Percentiles rank a stretch among this genome's conserved stretches.
Conservation (phyloP, 306 rosid species). For the Vicia sativa region DNA sequence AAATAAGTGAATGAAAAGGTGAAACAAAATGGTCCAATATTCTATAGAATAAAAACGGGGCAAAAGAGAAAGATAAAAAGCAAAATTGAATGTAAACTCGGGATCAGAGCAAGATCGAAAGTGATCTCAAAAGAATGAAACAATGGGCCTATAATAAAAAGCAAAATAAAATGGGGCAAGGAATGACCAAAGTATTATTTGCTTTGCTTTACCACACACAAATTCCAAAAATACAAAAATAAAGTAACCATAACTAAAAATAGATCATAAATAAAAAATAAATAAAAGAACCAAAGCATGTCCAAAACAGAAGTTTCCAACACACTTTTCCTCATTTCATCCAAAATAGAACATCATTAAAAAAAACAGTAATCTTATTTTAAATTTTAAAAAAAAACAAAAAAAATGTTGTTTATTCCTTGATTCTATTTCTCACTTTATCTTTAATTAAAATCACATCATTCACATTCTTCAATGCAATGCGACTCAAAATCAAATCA, state of each 20-base stretch:
- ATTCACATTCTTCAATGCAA: conserved; percentile 36
- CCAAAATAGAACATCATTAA: background rate
- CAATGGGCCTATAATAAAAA: conserved; percentile 51
- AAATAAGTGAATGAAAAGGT: conserved; percentile 2
- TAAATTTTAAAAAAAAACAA: background rate
- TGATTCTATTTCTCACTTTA: conserved; percentile 33
- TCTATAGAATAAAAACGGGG: conserved; percentile 23
- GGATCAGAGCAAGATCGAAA: conserved; percentile 78
- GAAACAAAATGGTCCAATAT: conserved; percentile 45
- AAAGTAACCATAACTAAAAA: too few species aligned
- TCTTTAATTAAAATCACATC: conserved; percentile 50
- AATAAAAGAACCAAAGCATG: background rate
- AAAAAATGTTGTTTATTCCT: background rate
- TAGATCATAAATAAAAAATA: background rate
- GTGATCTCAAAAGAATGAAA: conserved; percentile 40
- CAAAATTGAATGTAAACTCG: conserved; percentile 54
- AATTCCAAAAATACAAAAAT: conserved; percentile 12
- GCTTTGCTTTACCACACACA: conserved; percentile 53
- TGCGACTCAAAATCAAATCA: conserved; percentile 32
- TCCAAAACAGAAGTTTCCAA: background rate
- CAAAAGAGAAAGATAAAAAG: conserved; percentile 51
- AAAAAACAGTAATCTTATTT: background rate
- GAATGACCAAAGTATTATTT: conserved; percentile 43
- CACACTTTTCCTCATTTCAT: background rate
- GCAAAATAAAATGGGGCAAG: conserved; percentile 48